Percentiles rank a stretch among this genome's conserved stretches.
Evolutionary conservation across 805 yeast genomes (phyloP).

Genomic region (Ogataea angusta): DNA sequence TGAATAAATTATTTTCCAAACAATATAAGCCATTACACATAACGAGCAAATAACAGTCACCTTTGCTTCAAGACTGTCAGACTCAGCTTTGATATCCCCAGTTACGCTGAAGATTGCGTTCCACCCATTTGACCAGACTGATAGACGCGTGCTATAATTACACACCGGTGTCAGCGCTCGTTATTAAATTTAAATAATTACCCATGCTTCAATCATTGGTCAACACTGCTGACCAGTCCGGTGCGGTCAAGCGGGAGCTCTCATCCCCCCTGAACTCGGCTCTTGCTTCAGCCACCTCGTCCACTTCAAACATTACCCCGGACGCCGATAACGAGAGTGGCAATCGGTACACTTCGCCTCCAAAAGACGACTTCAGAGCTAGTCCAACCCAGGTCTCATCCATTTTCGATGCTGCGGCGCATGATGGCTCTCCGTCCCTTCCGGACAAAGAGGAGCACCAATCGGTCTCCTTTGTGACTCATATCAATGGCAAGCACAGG

Average conservation of each 20-base stretch:
- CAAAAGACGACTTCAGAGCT: neutral
- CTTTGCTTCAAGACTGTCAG: neutral
- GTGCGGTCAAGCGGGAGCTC: conserved; percentile 19
- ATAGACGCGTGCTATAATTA: conserved; percentile 16
- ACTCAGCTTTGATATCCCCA: neutral
- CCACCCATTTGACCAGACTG: neutral
- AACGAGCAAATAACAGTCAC: neutral
- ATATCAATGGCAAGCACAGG: conserved; percentile 10
- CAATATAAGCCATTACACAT: neutral
- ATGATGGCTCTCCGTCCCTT: conserved; percentile 2
- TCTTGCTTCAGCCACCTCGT: conserved; percentile 10
- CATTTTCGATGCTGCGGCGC: conserved; percentile 2
- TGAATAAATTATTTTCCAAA: conserved; percentile 1
- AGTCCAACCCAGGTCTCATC: conserved; percentile 11
- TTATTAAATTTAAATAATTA: neutral
- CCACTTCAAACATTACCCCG: conserved; percentile 3
- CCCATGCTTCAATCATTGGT: conserved; percentile 19
- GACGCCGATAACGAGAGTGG: neutral
- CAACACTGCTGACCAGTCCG: conserved; percentile 12
- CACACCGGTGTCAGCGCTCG: conserved; percentile 8
- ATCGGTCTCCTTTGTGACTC: neutral
- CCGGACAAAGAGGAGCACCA: conserved; percentile 7
- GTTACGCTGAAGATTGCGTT: neutral
- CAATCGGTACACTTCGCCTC: neutral
- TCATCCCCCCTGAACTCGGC: conserved; percentile 10